Evolutionary conservation across 495 filamentous ascomycete genomes (phyloP), one percentile per base, ranked within the genome.

Genomic region (Hypoxylon cercidicola): DNA sequence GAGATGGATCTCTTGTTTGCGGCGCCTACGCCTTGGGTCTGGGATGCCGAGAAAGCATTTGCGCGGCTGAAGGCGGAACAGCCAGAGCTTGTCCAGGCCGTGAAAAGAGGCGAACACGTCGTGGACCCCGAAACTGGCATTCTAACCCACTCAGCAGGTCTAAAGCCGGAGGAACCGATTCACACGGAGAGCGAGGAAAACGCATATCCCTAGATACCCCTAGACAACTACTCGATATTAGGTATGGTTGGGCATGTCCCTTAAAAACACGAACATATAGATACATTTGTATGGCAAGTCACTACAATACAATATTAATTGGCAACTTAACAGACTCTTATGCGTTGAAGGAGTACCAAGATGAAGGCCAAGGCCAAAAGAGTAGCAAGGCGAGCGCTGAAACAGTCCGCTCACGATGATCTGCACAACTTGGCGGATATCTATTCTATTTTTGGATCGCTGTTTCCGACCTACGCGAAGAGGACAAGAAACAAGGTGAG

Each of bases 1-100:
- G 88, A 89, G 56, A 90, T 90, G 80, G 85, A 90, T 62, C 75
- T 90, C 4, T 69, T 90, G 8, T 90, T 90, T 50, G 88, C 87
- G 0, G 77, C 82, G 1, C 75, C 83, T 10, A 84, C 79, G 1
- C 82, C 82, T 4, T 89, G 84, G 82, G 79, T 81, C 12, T 87
- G 88, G 86, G 87, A 88, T 57, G 87, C 86, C 7, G 87, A 89
- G 75, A 81, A 77, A 66, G 86, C 85, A 21, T 90, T 89, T 64
- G 82, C 84, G 49, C 78, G 83, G 62, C 70, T 88, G 32, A 88
- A 87, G 66, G 80, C 82, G 16, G 82, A 85, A 50, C 81, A 84
- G 48, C 63, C 70, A 2, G 55, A 57, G 8, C 60, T 70, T 7
- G 39, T 70, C 10, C 59, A 65, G 7, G 49, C 62, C 11, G 62